Base-by-base conservation (phyloP, 306 rosid species). In the Cicer cuneatum region DNA sequence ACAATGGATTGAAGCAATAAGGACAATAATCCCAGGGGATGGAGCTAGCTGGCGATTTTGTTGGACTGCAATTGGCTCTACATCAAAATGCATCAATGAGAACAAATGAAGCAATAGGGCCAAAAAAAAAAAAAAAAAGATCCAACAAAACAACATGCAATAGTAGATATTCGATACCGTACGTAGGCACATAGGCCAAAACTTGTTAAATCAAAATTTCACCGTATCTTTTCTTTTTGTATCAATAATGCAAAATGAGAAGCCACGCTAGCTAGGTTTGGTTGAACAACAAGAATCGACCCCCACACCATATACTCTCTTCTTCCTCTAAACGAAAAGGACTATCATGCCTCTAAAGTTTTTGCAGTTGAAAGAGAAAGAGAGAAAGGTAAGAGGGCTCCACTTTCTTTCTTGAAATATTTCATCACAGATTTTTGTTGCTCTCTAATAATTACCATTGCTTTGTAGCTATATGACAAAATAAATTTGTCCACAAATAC, bases 231-330 rank as follows among this genome's bases (percentile, higher is more conserved):
- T 79, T 35, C 63, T 78, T 77, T 45, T 68, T 76, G 57, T 48
- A 78, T 71, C 87, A 87, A 87, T 86, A 86, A 86, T 90, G 63
- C 84, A 69, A 80, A 16, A 52, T 72, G 62, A 45, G 39, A 66
- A 45, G 19, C 19, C 42, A 45, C 41, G 57, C 41, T 66, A 66
- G 56, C 68, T 46, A 41, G 24, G 63, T 47, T 41, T 67, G 80
- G 49, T 53, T 40, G 66, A 35, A 15, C 35, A 66, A 77, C 35
- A 54, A 80, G 85, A 81, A 71, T 84, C 76, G 81, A 29, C 90
- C 78, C 79, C 82, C 85, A 67, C 84, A 39, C 74, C 35, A 3
- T 29, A 29, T 29, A 29, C 35, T 29, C 24, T 21, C 78, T 9
- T n/a, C 39, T 39, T 14, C 54, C 7, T 10, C 63, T 24, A 2